phyloP scores from a whole-genome alignment of 495 filamentous ascomycete species.

The Lasiosphaeria hispida region DNA sequence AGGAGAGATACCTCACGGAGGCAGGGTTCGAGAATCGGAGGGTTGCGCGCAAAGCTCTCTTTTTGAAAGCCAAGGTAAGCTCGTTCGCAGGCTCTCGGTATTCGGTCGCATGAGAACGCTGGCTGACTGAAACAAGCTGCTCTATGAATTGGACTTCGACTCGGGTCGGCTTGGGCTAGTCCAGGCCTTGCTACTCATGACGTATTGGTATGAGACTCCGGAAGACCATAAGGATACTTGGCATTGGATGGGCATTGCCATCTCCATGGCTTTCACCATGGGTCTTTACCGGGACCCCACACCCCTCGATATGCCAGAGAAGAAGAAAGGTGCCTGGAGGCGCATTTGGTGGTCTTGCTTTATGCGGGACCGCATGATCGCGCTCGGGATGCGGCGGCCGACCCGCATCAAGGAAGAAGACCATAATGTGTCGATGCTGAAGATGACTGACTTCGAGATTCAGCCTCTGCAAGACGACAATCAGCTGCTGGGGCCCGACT shows the following conservation, averaged over 20 bases:
- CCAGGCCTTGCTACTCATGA: constrained; percentile 80
- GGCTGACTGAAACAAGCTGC: constrained; percentile 35
- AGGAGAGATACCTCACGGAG: constrained; percentile 62
- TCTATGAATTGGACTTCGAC: constrained; percentile 89
- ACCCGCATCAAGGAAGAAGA: constrained; percentile 87
- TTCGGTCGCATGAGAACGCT: not conserved
- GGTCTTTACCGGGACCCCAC: constrained; percentile 80
- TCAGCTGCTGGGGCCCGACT: constrained; percentile 62
- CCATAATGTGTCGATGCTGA: constrained; percentile 85
- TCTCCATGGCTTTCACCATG: constrained; percentile 80
- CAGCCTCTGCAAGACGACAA: constrained; percentile 60
- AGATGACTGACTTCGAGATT: constrained; percentile 79
- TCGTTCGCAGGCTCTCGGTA: not conserved
- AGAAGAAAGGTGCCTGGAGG: constrained; percentile 77
- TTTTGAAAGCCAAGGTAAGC: constrained; percentile 72
- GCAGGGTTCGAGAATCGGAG: constrained; percentile 70
- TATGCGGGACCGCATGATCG: constrained; percentile 84
- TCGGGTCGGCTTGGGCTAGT: constrained; percentile 78
- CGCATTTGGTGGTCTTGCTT: constrained; percentile 94
- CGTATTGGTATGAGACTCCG: constrained; percentile 87
- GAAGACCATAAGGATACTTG: constrained; percentile 88
- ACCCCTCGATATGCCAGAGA: constrained; percentile 62
- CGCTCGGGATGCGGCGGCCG: constrained; percentile 84
- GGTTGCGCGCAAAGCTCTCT: constrained; percentile 74
- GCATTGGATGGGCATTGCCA: constrained; percentile 89